Evolutionary conservation across 495 filamentous ascomycete genomes (phyloP), one percentile per base, ranked within the genome.

Genomic region (Neurospora sp.): DNA sequence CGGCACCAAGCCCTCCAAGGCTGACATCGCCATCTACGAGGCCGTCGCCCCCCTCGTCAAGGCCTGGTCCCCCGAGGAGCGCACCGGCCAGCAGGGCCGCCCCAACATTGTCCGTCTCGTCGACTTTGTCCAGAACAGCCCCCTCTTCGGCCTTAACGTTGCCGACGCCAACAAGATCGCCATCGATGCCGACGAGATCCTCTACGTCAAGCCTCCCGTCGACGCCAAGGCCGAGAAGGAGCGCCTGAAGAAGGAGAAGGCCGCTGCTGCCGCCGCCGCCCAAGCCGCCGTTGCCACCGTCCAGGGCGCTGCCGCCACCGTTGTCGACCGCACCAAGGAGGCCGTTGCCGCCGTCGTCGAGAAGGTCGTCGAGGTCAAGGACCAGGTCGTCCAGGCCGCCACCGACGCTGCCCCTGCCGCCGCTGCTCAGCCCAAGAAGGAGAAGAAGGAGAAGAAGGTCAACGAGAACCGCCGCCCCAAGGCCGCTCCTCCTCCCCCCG

Each of bases 41-140:
- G 85, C 92, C 54, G 84, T 97, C 23, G 92, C 91, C 27, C 92
- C 94, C 23, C 76, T 90, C 5, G 93, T 98, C 72, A 88, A 90
- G 78, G 86, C 87, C 73, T 98, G 94, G 95, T 87, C 87, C 8
- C 83, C 92, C 48, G 94, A 98, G 85, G 88, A 97, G 86, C 89
- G 92, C 77, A 97, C 96, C 7, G 96, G 96, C 41, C 89, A 97
- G 85, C 86, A 93, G 69, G 96, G 96, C 72, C 92, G 90, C 79
- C 94, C 96, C 77, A 89, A 98, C 81, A 92, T 98, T 76, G 93
- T 99, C 41, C 94, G 96, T 41, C 92, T 91, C 78, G 82, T 97
- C 76, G 96, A 98, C 82, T 97, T 97, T 79, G 92, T 99, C 73
- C 96, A 99, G 85, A 97, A 96, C 83, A 89, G 92, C 69, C 87